These are phyloP conservation scores for Trichoderma sp. DNA, from an alignment of 2,329 filamentous ascomycete species.

Conservation along the genomic window DNA sequence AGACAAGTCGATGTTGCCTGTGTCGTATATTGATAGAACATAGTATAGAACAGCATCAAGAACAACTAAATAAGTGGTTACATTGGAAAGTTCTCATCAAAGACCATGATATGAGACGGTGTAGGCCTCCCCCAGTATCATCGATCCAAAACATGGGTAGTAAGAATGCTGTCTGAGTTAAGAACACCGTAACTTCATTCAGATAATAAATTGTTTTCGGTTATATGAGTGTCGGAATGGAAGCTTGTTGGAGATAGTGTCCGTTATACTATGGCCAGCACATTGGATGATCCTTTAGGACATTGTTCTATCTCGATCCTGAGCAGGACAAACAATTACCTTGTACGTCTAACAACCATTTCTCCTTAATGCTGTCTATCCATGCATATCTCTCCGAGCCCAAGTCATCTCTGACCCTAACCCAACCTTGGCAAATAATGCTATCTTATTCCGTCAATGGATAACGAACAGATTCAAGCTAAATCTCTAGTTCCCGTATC, in stretches of 20 bases:
- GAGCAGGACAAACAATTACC: neutral
- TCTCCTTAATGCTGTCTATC: neutral
- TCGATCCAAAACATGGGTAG: neutral
- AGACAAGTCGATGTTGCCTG: neutral
- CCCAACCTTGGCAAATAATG: too few relatives aligned
- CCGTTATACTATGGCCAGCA: neutral
- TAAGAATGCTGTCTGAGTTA: neutral
- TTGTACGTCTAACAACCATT: neutral
- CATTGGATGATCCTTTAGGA: neutral
- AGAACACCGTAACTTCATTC: neutral
- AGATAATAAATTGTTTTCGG: neutral
- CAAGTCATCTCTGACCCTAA: neutral
- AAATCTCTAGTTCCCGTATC: neutral
- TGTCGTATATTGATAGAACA: neutral
- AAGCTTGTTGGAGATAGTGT: neutral
- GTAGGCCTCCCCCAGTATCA: neutral
- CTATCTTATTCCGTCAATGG: neutral
- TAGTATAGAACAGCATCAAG: neutral
- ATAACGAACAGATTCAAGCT: neutral
- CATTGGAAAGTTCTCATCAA: neutral
- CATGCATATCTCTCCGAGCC: neutral
- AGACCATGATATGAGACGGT: neutral
- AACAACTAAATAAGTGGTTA: neutral
- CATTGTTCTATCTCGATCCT: too few relatives aligned
- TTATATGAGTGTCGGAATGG: neutral